phyloP scores from a whole-genome alignment of 1,139 yeast species.

The Candida tetrigidarum region DNA sequence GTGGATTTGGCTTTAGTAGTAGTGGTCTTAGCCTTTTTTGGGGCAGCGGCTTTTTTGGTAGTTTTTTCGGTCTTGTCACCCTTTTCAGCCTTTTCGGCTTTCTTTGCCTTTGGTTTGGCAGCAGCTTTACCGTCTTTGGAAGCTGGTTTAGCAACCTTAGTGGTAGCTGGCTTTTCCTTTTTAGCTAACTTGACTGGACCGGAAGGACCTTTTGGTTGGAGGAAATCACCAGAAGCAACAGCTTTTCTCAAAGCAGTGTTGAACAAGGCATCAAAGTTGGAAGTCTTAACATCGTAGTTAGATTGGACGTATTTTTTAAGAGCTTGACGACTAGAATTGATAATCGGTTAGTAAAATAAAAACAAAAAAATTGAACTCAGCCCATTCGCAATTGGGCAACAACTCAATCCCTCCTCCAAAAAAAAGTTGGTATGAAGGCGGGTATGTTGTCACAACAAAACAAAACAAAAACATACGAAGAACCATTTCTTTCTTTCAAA shows the following conservation, averaged over 20 bases:
- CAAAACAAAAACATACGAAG: constrained; percentile 50
- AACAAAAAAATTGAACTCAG: too few species aligned
- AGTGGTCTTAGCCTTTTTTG: constrained; percentile 21
- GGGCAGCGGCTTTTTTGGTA: constrained; percentile 22
- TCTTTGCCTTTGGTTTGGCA: constrained; percentile 20
- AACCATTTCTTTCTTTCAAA: constrained; percentile 83
- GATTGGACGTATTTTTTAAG: constrained; percentile 73
- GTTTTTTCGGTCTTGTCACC: constrained; percentile 1
- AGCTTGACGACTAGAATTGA: constrained; percentile 60
- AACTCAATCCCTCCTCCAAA: neutral
- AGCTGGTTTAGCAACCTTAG: constrained; percentile 19
- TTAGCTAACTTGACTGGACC: constrained; percentile 72
- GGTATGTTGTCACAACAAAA: constrained; percentile 6
- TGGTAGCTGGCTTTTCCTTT: constrained; percentile 27
- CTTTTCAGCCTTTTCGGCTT: constrained; percentile 11
- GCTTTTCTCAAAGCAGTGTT: constrained; percentile 83
- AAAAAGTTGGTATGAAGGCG: constrained; percentile 5
- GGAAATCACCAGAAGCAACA: constrained; percentile 73
- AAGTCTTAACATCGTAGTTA: constrained; percentile 60
- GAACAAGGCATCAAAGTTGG: constrained; percentile 76
- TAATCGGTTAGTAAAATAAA: constrained; percentile 8
- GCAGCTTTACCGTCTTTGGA: constrained; percentile 11
- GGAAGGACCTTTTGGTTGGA: constrained; percentile 88
- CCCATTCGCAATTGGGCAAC: neutral
- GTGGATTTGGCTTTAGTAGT: constrained; percentile 21